Evolutionary conservation across 2,329 filamentous ascomycete genomes (phyloP).

Genomic region (Neospermospora avenae): DNA sequence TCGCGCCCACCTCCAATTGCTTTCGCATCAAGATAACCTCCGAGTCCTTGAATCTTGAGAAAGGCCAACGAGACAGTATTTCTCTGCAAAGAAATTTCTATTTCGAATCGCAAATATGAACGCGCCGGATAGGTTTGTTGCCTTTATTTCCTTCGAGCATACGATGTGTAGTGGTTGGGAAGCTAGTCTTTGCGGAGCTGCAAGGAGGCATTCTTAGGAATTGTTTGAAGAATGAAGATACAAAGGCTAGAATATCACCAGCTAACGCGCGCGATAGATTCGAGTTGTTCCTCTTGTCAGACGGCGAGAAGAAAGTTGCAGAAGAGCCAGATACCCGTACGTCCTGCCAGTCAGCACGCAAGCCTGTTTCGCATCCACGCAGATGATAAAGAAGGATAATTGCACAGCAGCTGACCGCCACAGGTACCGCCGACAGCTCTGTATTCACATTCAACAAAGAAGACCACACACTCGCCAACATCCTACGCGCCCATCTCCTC

Average conservation of each 20-base stretch:
- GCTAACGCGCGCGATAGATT: slow-evolving; percentile 55
- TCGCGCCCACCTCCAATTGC: not conserved
- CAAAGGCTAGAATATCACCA: not conserved
- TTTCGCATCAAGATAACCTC: not conserved
- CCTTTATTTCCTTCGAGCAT: not conserved
- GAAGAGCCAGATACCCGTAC: slow-evolving; percentile 85
- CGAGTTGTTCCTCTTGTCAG: slow-evolving; percentile 84
- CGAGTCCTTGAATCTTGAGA: not conserved
- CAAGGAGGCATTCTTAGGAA: too few relatives aligned
- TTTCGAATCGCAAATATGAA: slow-evolving; percentile 43
- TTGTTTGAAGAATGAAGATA: too few relatives aligned
- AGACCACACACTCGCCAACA: slow-evolving; percentile 91
- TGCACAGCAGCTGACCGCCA: slow-evolving; percentile 3
- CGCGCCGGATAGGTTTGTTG: slow-evolving; percentile 48
- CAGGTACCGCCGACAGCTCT: slow-evolving; percentile 89
- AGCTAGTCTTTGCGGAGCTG: not conserved
- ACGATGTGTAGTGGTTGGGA: too few relatives aligned
- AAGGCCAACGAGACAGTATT: not conserved
- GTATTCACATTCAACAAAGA: slow-evolving; percentile 96
- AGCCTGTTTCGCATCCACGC: not conserved
- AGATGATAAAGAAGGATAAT: not conserved
- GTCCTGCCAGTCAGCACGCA: slow-evolving; percentile 34
- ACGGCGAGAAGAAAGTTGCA: slow-evolving; percentile 91
- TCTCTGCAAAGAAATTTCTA: not conserved
- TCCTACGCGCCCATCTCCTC: slow-evolving; percentile 82